Evolutionary conservation across 306 rosid species (phyloP).

Genomic region (Crotalaria pallida): DNA sequence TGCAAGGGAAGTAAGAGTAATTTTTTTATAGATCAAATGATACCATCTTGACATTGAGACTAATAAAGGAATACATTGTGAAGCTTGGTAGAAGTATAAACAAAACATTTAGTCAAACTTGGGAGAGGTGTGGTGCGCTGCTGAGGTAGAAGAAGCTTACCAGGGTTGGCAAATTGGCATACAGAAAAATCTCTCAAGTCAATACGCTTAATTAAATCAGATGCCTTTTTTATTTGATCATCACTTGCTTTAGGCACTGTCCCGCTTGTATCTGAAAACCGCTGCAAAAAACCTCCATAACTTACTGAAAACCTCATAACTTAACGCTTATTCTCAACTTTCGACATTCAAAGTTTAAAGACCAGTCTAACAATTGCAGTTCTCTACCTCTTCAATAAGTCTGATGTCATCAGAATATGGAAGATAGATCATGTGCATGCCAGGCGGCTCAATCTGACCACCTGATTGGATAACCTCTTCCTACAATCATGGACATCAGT

Average conservation of each 20-base stretch:
- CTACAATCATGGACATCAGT: constrained; percentile 33
- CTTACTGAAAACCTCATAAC: constrained; percentile 21
- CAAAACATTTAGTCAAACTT: background rate
- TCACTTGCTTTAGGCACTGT: constrained; percentile 51
- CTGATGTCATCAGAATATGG: constrained; percentile 92
- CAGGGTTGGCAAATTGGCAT: constrained; percentile 80
- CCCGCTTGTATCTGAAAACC: constrained; percentile 39
- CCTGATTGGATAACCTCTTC: constrained; percentile 67
- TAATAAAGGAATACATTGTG: background rate
- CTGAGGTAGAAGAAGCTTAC: constrained; percentile 32
- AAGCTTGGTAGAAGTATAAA: background rate
- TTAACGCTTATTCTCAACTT: constrained; percentile 3
- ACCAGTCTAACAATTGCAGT: constrained; percentile 9
- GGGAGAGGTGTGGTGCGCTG: background rate
- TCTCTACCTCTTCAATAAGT: constrained; percentile 78
- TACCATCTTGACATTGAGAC: background rate
- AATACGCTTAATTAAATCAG: constrained; percentile 64
- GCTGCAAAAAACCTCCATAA: constrained; percentile 42
- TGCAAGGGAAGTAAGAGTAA: background rate
- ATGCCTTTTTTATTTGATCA: constrained; percentile 71
- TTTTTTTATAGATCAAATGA: constrained; percentile 14
- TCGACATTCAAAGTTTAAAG: background rate
- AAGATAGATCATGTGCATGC: constrained; percentile 91
- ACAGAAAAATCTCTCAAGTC: constrained; percentile 80
- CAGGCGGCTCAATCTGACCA: constrained; percentile 92